Evolutionary conservation across 176 grass and related monocot species (phyloP).

Genomic region (Triticum timopheevii): DNA sequence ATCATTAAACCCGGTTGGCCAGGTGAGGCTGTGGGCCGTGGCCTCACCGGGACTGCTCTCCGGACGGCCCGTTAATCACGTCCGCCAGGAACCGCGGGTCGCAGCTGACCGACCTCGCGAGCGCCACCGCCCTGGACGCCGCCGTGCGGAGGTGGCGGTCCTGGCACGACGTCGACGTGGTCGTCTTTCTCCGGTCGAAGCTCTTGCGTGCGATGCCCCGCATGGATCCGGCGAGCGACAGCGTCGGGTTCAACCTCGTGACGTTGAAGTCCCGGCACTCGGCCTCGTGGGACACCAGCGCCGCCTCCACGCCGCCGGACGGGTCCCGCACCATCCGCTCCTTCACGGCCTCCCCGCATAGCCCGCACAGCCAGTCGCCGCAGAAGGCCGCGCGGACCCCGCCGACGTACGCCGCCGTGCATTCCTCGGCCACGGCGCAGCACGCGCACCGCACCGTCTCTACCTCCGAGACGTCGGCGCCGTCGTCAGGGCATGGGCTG

Average conservation of each 20-base stretch:
- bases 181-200: conserved; percentile 44
- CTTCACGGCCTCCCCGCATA: conserved; percentile 91
- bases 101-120: conserved; percentile 64
- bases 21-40: not conserved
- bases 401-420: conserved; percentile 70
- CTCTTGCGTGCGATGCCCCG: conserved; percentile 70
- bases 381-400: conserved; percentile 67
- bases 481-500: not conserved
- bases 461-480: conserved; percentile 28
- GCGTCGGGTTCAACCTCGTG: conserved; percentile 65
- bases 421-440: conserved; percentile 94
- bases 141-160: conserved; percentile 25
- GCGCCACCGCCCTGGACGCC: conserved; percentile 36
- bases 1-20: not conserved
- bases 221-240: conserved; percentile 74
- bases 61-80: not conserved
- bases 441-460: conserved; percentile 77
- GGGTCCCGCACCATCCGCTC: conserved; percentile 44
- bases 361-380: conserved; percentile 83
- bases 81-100: conserved; percentile 39
- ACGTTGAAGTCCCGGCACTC: conserved; percentile 69
- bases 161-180: conserved; percentile 48
- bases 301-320: conserved; percentile 46
- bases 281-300: conserved; percentile 61
- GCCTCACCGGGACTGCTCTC: conserved; percentile 21